Conservation (phyloP, 306 rosid species). For the Oemleria cerasiformis region DNA sequence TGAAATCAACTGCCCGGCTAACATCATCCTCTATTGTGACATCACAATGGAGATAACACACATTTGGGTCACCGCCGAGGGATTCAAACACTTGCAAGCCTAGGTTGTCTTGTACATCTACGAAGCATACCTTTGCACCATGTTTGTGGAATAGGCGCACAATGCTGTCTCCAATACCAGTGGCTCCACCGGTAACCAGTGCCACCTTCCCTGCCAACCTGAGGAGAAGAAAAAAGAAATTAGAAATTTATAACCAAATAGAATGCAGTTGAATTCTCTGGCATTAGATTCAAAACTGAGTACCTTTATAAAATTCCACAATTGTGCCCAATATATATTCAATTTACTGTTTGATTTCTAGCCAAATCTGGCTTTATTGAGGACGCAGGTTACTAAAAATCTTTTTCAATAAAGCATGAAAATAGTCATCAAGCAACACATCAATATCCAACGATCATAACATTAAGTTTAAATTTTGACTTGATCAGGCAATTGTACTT, state of each 20-base stretch:
- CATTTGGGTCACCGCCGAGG: constrained; percentile 40
- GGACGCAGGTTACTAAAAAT: neutral
- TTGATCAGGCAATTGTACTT: neutral
- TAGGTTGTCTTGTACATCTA: constrained; percentile 66
- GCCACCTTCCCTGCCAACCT: constrained; percentile 86
- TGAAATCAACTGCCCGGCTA: constrained; percentile 45
- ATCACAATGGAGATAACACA: constrained; percentile 53
- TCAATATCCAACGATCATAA: no score
- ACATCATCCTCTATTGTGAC: constrained; percentile 64
- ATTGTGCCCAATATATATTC: neutral
- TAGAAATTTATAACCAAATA: neutral
- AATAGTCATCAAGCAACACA: neutral
- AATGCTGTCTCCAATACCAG: constrained; percentile 87
- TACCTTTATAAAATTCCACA: neutral
- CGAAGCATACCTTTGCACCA: constrained; percentile 82
- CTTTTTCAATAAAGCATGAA: neutral
- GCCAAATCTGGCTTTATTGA: neutral
- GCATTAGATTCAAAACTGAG: no score
- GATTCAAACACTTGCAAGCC: constrained; percentile 49
- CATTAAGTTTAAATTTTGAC: neutral
- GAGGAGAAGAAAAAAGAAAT: constrained; percentile 8
- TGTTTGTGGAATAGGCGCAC: constrained; percentile 60
- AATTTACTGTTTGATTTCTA: constrained; percentile 26
- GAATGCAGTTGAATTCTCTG: constrained; percentile 17
- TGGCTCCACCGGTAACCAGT: constrained; percentile 83